Evolutionary conservation across 768 basidiomycete species (phyloP).

Genomic region (Lactarius sanguifluus): DNA sequence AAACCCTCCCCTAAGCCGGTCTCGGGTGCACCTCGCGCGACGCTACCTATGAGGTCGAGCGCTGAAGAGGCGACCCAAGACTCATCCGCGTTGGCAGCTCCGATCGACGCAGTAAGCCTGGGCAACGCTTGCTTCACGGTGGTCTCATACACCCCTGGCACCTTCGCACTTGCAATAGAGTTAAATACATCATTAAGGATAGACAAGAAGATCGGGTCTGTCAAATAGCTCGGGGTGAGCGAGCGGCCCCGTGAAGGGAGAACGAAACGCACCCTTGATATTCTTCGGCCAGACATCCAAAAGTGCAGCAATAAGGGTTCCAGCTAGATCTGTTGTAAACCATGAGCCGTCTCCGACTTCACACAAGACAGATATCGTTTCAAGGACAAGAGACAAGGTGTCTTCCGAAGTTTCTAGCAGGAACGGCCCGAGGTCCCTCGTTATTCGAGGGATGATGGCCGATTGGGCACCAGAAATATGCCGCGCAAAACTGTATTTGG

Average conservation of each 20-base stretch:
- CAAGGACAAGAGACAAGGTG: slow-evolving; percentile 83
- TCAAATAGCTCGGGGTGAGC: slow-evolving; percentile 22
- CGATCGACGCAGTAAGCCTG: slow-evolving; percentile 63
- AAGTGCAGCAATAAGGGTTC: slow-evolving; percentile 61
- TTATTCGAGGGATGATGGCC: slow-evolving; percentile 70
- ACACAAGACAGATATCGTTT: slow-evolving; percentile 78
- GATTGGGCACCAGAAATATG: slow-evolving; percentile 59
- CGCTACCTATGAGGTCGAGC: slow-evolving; percentile 74
- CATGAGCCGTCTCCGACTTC: slow-evolving; percentile 71
- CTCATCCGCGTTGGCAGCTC: slow-evolving; percentile 55
- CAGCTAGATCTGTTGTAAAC: slow-evolving; percentile 66
- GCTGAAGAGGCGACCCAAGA: slow-evolving; percentile 78
- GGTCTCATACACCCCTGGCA: slow-evolving; percentile 62
- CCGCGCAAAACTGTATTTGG: slow-evolving; percentile 62
- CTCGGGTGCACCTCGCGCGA: slow-evolving; percentile 64
- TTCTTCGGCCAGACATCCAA: slow-evolving; percentile 86
- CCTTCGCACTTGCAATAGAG: slow-evolving; percentile 70
- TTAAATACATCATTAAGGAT: slow-evolving; percentile 36
- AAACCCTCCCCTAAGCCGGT: slow-evolving; percentile 76
- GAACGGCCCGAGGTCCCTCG: slow-evolving; percentile 82
- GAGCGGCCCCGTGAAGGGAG: slow-evolving; percentile 4
- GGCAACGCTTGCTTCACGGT: slow-evolving; percentile 77
- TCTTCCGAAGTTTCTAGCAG: slow-evolving; percentile 79
- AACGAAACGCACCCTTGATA: slow-evolving; percentile 61
- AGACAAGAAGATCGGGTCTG: slow-evolving; percentile 75